These are phyloP conservation scores for Solanum piurae DNA, from an alignment of 257 asterid genomes.

Conservation along the genomic window DNA sequence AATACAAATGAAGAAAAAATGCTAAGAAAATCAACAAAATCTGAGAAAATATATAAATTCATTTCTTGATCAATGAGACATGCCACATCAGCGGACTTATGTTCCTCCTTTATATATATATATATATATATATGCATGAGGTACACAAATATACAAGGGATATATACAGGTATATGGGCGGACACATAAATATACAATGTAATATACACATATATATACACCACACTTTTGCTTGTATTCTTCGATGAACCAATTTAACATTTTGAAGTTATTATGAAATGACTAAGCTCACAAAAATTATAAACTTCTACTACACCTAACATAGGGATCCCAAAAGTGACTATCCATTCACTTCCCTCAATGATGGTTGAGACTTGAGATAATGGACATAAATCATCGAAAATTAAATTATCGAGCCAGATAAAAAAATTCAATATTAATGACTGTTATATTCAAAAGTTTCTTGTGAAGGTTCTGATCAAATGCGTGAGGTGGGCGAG, in stretches of 20 bases:
- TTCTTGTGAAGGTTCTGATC: background rate
- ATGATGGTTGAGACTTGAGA: background rate
- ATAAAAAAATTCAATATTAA: background rate
- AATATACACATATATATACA: background rate
- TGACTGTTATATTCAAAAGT: background rate
- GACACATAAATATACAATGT: background rate
- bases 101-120: too few species aligned
- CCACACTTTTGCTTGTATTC: background rate
- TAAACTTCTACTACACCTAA: background rate
- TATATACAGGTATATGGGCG: background rate
- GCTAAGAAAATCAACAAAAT: too few species aligned
- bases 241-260: background rate
- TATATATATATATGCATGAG: background rate
- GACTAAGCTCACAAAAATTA: too few species aligned
- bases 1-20: too few species aligned
- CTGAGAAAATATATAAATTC: too few species aligned
- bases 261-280: background rate
- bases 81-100: too few species aligned
- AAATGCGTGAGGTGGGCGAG: background rate
- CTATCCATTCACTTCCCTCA: too few species aligned
- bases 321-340: background rate
- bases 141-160: background rate
- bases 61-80: too few species aligned
- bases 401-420: background rate
- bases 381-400: background rate